phyloP scores from a whole-genome alignment of 441 rosid species.

The Dalechampia spathulata region DNA sequence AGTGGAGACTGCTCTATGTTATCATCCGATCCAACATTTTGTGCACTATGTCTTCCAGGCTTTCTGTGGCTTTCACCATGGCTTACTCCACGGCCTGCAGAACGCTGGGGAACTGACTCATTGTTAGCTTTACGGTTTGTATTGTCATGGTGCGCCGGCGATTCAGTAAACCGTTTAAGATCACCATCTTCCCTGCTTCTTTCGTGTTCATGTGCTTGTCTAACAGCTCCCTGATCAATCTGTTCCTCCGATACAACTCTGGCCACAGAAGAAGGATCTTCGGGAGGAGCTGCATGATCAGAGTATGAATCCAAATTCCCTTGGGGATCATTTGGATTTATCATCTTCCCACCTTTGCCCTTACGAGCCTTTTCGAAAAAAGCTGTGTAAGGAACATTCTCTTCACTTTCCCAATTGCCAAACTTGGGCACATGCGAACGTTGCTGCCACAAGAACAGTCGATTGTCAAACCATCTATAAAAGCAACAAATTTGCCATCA shows the following conservation, averaged over 20 bases:
- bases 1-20: constrained; percentile 61
- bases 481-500: constrained; percentile 1
- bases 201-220: constrained; percentile 22
- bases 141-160: constrained; percentile 39
- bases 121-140: constrained; percentile 21
- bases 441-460: constrained; percentile 35
- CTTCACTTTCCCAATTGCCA: constrained; percentile 83
- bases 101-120: constrained; percentile 34
- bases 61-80: constrained; percentile 40
- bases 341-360: constrained; percentile 44
- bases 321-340: constrained; percentile 71
- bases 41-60: constrained; percentile 27
- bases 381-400: constrained; percentile 72
- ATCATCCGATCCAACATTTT: constrained; percentile 39
- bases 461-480: constrained; percentile 6
- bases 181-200: constrained; percentile 39
- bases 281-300: constrained; percentile 24
- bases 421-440: constrained; percentile 72
- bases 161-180: constrained; percentile 22
- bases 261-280: constrained; percentile 33
- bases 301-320: constrained; percentile 40
- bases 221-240: constrained; percentile 24
- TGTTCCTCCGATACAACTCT: constrained; percentile 33
- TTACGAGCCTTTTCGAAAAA: constrained; percentile 79
- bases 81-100: constrained; percentile 39